Percentiles rank a stretch among this genome's conserved stretches.
These are phyloP conservation scores for Pyricularia grisea DNA, from an alignment of 2,329 filamentous ascomycete species.

Conservation along the genomic window DNA sequence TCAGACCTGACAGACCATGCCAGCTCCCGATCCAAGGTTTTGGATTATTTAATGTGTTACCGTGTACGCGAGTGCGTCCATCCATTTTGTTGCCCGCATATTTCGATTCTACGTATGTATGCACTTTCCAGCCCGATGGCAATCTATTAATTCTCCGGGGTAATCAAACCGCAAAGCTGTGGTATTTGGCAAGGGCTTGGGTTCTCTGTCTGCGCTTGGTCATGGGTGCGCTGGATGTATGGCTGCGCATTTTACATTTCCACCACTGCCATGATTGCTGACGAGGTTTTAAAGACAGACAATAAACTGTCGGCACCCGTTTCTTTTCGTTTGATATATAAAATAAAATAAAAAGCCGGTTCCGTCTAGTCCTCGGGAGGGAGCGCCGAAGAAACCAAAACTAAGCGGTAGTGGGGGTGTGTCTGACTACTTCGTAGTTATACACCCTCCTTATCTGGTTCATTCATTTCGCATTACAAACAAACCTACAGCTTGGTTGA, in stretches of 20 bases:
- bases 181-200: not conserved
- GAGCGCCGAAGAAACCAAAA: not conserved
- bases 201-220: not conserved
- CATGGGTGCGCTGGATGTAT: not conserved
- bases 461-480: not conserved
- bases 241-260: not conserved
- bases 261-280: not conserved
- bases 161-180: not conserved
- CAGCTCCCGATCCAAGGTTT: not conserved
- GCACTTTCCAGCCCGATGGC: not conserved
- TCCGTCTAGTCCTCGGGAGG: not conserved
- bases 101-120: not conserved
- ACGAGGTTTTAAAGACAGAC: not conserved
- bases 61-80: not conserved
- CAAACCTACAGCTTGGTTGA: not conserved
- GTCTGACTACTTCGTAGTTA: not conserved
- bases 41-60: not conserved
- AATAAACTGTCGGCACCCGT: not conserved
- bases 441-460: not conserved
- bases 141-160: not conserved
- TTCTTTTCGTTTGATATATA: not conserved
- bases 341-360: not conserved
- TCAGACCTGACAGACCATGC: not conserved
- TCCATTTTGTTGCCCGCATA: not conserved
- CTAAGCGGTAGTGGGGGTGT: not conserved